Evolutionary conservation across 2,329 filamentous ascomycete genomes (phyloP), one percentile per base, ranked within the genome.

Genomic region (Teratosphaeria zuluensis): DNA sequence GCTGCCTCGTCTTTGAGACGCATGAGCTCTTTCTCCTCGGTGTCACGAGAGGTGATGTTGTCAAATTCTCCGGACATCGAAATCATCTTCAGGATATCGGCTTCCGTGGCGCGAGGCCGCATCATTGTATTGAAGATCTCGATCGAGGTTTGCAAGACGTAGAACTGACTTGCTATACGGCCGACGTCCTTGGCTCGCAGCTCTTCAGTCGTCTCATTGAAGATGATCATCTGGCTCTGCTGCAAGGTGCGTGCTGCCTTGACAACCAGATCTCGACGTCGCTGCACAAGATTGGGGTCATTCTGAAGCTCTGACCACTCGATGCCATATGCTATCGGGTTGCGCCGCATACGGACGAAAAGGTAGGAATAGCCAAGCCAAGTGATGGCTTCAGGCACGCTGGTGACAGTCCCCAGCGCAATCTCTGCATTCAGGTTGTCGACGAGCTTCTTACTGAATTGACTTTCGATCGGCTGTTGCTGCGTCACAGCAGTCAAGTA

Each of bases 311-410:
- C 94, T 16, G 87, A 81, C 89, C 90, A 97, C 65, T 96, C 92
- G 54, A 99, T 97, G 2, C 92, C 94, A 69, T 99, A 99, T 1
- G 87, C 86, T 69, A 92, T 84, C 3, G 92, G 92, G 64, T 94
- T 96, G 60, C 89, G 84, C 70, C 89, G 86, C 94, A 99, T 99
- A 46, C 94, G 88, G 46, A 99, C 92, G 72, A 96, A 99, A 0
- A 99, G 80, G 69, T 97, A 99, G 0, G 92, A 96, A 72, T 99
- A 99, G 14, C 95, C 92, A 33, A 99, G 87, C 94, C 94, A 99
- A 64, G 95, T 90, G 1, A 96, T 92, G 0, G 90, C 94, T 76
- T 99, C 95, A 1, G 87, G 80, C 1, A 99, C 88, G 0, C 92
- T 96, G 0, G 92, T 97, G 19, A 99, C 95, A 0, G 95, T 99